These are phyloP conservation scores for Botrytis deweyae DNA, from an alignment of 2,329 filamentous ascomycete species.

Conservation along the genomic window DNA sequence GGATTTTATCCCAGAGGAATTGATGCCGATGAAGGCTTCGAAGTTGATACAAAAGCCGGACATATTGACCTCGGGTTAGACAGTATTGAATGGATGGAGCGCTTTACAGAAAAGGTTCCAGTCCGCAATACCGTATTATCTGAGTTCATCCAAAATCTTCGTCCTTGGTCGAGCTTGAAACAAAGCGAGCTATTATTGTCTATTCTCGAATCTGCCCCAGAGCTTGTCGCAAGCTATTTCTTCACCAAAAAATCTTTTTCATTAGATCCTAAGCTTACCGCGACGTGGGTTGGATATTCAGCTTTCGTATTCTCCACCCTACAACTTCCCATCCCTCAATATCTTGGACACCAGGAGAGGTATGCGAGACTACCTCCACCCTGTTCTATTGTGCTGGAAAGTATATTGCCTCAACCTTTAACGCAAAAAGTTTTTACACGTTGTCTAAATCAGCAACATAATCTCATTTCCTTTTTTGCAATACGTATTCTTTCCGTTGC, in stretches of 20 bases:
- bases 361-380: constrained; percentile 73
- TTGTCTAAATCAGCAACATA: constrained; percentile 74
- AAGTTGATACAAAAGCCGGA: constrained; percentile 47
- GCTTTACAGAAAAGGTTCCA: constrained; percentile 63
- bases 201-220: constrained; percentile 79
- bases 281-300: constrained; percentile 93
- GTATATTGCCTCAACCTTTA: constrained; percentile 78
- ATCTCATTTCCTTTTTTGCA: constrained; percentile 83
- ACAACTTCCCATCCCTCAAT: constrained; percentile 67
- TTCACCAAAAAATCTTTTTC: constrained; percentile 74
- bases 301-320: constrained; percentile 83
- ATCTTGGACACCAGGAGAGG: constrained; percentile 65
- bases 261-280: constrained; percentile 87
- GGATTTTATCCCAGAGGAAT: constrained; percentile 80
- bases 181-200: constrained; percentile 79
- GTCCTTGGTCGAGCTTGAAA: constrained; percentile 76
- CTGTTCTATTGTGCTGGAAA: constrained; percentile 76
- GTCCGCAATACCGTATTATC: constrained; percentile 79
- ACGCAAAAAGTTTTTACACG: constrained; percentile 75
- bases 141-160: constrained; percentile 73
- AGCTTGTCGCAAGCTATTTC: constrained; percentile 87
- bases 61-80: constrained; percentile 66
- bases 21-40: constrained; percentile 56
- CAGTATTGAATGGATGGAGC: constrained; percentile 67
- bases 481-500: constrained; percentile 75